Conservation (phyloP, 495 filamentous ascomycete species). For the Friedmanniomyces endolithicus region DNA sequence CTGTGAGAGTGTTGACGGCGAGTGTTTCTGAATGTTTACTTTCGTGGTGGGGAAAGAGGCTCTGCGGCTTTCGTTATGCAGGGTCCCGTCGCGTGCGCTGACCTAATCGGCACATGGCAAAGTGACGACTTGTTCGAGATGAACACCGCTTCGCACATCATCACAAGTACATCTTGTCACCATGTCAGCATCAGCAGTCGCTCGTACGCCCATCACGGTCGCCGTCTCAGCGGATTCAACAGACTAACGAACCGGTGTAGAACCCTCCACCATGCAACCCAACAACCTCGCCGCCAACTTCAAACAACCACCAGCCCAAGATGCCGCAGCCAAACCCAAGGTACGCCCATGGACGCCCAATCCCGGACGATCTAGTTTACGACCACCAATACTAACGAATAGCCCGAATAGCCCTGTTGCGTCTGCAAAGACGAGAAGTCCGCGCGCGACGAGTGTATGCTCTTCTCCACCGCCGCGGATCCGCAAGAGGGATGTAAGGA, state of each 20-base stretch:
- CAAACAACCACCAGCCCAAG: constrained; percentile 32
- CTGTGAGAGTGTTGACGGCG: not conserved
- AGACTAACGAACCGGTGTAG: too few species aligned
- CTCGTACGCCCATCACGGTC: not conserved
- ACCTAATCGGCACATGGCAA: not conserved
- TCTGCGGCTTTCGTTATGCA: not conserved
- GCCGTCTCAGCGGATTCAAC: not conserved
- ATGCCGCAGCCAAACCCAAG: constrained; percentile 42
- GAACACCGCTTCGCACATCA: not conserved
- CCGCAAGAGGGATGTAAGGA: constrained; percentile 68
- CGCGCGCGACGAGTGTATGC: constrained; percentile 93
- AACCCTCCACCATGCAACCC: constrained; percentile 14
- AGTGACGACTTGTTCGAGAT: not conserved
- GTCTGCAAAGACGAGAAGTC: constrained; percentile 95
- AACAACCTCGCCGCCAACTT: constrained; percentile 33
- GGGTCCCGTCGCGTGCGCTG: not conserved
- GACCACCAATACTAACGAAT: not conserved
- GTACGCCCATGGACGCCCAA: constrained; percentile 25
- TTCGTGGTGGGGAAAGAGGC: not conserved
- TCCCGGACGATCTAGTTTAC: too few species aligned
- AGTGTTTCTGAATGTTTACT: not conserved
- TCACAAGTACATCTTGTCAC: not conserved
- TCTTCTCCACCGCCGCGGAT: constrained; percentile 71
- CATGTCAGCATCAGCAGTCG: constrained; percentile 15
- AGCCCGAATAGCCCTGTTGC: constrained; percentile 63